Base-by-base conservation (phyloP, 352 stramenopile species). In the Thalassiosira livingstoniorum region DNA sequence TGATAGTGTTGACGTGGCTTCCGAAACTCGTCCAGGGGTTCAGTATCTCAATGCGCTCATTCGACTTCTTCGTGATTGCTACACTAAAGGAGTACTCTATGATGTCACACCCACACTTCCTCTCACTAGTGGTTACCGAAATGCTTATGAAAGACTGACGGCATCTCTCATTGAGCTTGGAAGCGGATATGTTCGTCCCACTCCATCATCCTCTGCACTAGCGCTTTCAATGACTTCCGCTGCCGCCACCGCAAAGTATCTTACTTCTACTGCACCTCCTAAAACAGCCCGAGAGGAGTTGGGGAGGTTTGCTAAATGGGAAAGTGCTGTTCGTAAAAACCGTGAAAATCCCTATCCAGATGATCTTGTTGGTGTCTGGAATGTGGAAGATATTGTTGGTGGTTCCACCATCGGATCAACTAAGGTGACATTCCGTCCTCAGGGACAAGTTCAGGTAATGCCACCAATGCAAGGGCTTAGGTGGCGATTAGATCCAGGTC, bases 1-100 rank as follows among this genome's bases (percentile, higher is more conserved):
- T 21, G 39, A 74, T 1, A 37, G 75, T 42, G 29, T 45, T 11
- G 78, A 87, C 25, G 62, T 87, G 2, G 47, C 81, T 23, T 43
- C 75, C 29, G 89, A 94, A 82, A 86, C 54, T 42, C 73, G 86
- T 37, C 89, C 86, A 10, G 87, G 89, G 53, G 84, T 95, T 4
- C 81, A 92, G 69, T 95, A 91, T 60, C 83, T 95, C 27, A 93
- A 93, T 79, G 75, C 78, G 23, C 70, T 95, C 13, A 82, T 95
- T 51, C 54, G 74, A 35, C 78, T 95, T 23, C 69, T 93, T 27
- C 77, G 78, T 18, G 74, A 90, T 61, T 92, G 87, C 43, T 92
- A 91, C 73, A 77, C 82, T 0, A 85, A 88, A 66, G 91, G 91
- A 29, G 73, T 88, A 1, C 47, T 93, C 3, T 87, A 79, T 23